Evolutionary conservation across 192 early-diverging fungal species (phyloP), one percentile per base, ranked within the genome.

Genomic region (Podila epigama): DNA sequence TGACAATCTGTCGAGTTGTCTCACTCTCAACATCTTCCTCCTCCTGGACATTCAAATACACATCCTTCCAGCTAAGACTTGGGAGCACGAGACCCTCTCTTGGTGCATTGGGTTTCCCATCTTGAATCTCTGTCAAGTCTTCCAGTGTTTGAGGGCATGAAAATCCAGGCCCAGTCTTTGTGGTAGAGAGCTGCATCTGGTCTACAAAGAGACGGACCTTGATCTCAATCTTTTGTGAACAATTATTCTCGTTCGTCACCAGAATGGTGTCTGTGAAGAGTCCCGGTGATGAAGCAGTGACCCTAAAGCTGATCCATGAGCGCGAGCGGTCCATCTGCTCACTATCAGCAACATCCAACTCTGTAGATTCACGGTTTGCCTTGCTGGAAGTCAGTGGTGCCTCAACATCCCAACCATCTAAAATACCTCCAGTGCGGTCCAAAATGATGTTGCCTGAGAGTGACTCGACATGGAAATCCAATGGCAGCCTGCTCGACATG

Each of bases 151-250:
- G 41, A 0, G 60, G 57, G 22, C 67, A 75, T 3, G 59, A 31
- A 29, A 75, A 69, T 32, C 58, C 63, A 8, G 58, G 58, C n/a
- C 62, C 63, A 41, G 66, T 54, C 5, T 28, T 25, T 31, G 11
- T 63, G 0, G 70, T 75, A 32, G 27, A 41, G 3, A 89, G 65
- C 51, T 66, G 77, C 15, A 73, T 75, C 31, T 68, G 70, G 59
- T 96, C 90, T 22, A 91, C 87, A 83, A 94, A 94, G 9, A 92
- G 65, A 4, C 89, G 81, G 5, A 94, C 80, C 59, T 90, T 89
- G 48, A 95, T 83, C 29, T 79, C 71, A 62, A 89, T 78, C 5
- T 82, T 68, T 66, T 94, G 89, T 11, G 78, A 69, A 5, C 85
- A 81, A 60, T 94, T 93, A 70, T 93, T 88, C 35, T 85, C 56